These are phyloP conservation scores for Darksidea phi DNA, from an alignment of 495 filamentous ascomycete genomes.

Conservation along the genomic window DNA sequence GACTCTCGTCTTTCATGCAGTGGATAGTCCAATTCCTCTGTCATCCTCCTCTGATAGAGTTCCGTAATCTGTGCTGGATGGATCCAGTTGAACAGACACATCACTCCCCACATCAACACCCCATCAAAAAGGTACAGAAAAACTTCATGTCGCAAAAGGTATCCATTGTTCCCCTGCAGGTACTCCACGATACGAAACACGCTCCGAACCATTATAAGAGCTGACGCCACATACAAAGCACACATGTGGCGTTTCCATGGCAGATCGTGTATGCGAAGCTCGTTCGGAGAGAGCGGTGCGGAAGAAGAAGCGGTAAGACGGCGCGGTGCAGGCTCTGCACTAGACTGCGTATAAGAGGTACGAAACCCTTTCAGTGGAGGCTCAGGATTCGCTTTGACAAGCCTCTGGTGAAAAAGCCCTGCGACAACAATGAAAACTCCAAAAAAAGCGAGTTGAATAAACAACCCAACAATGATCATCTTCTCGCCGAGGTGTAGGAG, in stretches of 20 bases:
- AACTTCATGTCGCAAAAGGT: conserved; percentile 55
- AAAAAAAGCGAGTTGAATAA: conserved; percentile 48
- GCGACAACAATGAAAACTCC: conserved; percentile 46
- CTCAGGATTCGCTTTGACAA: conserved; percentile 23
- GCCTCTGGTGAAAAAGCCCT: conserved; percentile 43
- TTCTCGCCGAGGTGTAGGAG: conserved; percentile 12
- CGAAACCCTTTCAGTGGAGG: too few species aligned
- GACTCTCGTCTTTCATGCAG: too few species aligned
- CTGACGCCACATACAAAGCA: conserved; percentile 53
- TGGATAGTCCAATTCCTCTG: too few species aligned
- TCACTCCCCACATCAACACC: conserved; percentile 52
- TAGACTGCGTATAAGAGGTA: too few species aligned
- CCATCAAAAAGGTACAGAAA: conserved; percentile 68
- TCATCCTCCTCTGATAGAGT: too few species aligned
- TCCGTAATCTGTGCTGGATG: conserved; percentile 43
- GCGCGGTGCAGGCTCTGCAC: conserved; percentile 24
- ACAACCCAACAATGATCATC: conserved; percentile 44
- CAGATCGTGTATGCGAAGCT: too few species aligned
- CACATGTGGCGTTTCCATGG: conserved; percentile 54
- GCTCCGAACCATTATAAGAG: conserved; percentile 59
- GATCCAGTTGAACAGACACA: conserved; percentile 42
- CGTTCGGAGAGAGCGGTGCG: too few species aligned
- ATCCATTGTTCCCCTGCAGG: conserved; percentile 54
- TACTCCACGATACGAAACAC: conserved; percentile 65
- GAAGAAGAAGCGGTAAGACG: conserved; percentile 2